These are phyloP conservation scores for Salix koriyanagi DNA, from an alignment of 345 rosid species.

Conservation along the genomic window DNA sequence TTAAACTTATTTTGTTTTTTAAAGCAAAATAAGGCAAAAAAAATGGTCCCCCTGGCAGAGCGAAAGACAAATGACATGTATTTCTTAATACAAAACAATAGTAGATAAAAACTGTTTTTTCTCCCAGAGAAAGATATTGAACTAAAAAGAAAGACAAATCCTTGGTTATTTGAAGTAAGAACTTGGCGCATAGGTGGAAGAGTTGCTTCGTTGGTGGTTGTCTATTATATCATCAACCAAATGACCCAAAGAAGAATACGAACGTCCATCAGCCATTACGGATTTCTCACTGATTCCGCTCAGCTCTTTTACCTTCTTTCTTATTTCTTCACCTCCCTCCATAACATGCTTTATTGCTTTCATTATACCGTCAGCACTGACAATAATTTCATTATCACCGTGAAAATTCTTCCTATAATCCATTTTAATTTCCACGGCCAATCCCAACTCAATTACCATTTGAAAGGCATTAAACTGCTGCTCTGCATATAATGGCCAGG, in stretches of 20 bases:
- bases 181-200: no score
- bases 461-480: conserved; percentile 8
- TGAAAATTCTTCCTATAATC: neutral
- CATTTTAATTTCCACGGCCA: neutral
- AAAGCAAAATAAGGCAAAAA: no score
- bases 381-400: neutral
- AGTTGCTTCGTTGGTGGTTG: no score
- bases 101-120: no score
- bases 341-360: neutral
- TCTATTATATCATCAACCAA: neutral
- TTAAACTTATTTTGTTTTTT: no score
- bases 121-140: no score
- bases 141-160: no score
- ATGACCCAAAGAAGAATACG: neutral
- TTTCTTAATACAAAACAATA: no score
- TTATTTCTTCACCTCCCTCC: neutral
- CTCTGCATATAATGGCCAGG: conserved; percentile 9
- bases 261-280: neutral
- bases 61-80: no score
- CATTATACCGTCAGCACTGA: neutral
- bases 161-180: no score
- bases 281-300: neutral
- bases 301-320: neutral
- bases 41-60: no score
- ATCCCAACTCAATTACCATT: conserved; percentile 5